Evolutionary conservation across 225 moss, liverwort and hornwort genomes (phyloP), one percentile per base, ranked within the genome.

Genomic region (Bryoerythrophyllum caledonicum): DNA sequence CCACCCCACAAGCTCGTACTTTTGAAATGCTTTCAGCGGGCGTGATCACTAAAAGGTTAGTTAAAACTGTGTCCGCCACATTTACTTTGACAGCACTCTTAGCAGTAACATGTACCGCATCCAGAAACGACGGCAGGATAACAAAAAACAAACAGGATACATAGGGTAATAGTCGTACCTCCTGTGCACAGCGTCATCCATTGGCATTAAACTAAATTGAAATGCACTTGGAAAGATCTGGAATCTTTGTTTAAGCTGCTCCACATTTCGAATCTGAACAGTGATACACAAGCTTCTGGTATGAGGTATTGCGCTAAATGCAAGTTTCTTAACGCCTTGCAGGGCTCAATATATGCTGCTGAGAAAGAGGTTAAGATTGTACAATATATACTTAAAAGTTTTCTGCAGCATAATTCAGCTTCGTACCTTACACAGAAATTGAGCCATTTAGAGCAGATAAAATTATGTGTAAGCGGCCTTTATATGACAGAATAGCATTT

Each of bases 191-290:
- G 83, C 81, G 44, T 87, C 87, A 67, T 87, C 96, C 76, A 93
- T 85, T 41, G 96, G 92, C 88, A 93, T 94, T 34, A 97, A 87
- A 80, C 83, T 79, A 65, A 94, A 97, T 72, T 92, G 85, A 74
- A 92, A 84, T 56, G 96, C 94, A 64, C 88, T 90, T 23, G 94
- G 94, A 78, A 97, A 94, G 75, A 94, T 85, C 55, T 89, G 94
- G 84, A 97, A 97, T 67, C 96, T 76, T 38, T 90, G 65, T 70
- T 81, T 91, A 62, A 97, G 82, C 79, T 94, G 96, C 28, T 87
- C 78, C 25, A 80, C 73, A 78, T 94, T 87, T 64, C 96, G 86
- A 74, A 97, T 97, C 92, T 96, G 91, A 62, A 73, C 15, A 69
- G 56, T 63, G 43, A 65, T 53, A 64, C 35, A 74, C 35, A 74